Conservation (phyloP, 306 rosid genomes). For the Begonia peltatifolia region DNA sequence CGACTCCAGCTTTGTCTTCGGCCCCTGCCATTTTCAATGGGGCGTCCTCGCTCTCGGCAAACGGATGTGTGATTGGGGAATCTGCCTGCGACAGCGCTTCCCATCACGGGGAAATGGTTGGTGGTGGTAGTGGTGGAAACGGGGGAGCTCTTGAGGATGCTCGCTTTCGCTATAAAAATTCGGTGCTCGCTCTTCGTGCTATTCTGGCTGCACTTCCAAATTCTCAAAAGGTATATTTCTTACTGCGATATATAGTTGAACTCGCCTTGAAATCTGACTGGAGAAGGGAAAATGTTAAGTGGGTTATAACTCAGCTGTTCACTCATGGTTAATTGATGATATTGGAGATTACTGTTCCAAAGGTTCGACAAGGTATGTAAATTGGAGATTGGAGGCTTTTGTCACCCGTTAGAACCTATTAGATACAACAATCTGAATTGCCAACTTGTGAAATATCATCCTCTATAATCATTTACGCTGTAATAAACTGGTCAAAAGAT, state of each 20-base stretch:
- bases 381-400: too few relatives aligned
- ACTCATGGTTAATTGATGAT: too few relatives aligned
- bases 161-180: slow-evolving; percentile 54
- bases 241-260: too few relatives aligned
- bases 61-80: slow-evolving; percentile 24
- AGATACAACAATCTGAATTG: too few relatives aligned
- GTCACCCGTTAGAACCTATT: too few relatives aligned
- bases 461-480: too few relatives aligned
- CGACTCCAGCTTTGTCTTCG: slow-evolving; percentile 9
- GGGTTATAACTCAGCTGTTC: too few relatives aligned
- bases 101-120: slow-evolving; percentile 27
- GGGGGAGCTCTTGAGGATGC: slow-evolving; percentile 89
- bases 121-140: slow-evolving; percentile 21
- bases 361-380: too few relatives aligned
- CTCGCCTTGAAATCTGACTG: too few relatives aligned
- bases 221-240: slow-evolving; percentile 48
- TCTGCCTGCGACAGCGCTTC: slow-evolving; percentile 20
- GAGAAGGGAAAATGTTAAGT: too few relatives aligned
- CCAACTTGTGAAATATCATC: too few relatives aligned
- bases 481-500: not conserved
- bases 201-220: slow-evolving; percentile 60
- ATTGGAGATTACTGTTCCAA: too few relatives aligned
- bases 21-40: slow-evolving; percentile 10
- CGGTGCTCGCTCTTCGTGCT: slow-evolving; percentile 57
- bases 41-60: slow-evolving; percentile 27